Evolutionary conservation across 2,329 filamentous ascomycete species (phyloP).

Genomic region (Phyllosticta citrichinensis): DNA sequence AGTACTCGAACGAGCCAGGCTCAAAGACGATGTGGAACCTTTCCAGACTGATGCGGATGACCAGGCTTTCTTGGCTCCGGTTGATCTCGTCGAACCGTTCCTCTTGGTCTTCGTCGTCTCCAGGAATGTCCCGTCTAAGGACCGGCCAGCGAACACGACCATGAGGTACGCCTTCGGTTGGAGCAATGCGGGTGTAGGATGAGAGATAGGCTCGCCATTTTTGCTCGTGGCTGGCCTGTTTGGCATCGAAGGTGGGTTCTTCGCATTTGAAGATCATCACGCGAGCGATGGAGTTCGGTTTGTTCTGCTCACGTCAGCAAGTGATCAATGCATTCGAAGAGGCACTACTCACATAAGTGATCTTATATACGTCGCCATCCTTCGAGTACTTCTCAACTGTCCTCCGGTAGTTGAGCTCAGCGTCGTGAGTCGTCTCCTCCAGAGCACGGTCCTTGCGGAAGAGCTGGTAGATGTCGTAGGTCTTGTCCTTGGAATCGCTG

Average conservation of each 20-base stretch:
- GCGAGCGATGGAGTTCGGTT: conserved; percentile 63
- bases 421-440: conserved; percentile 79
- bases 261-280: conserved; percentile 81
- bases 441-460: conserved; percentile 74
- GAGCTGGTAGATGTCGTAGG: conserved; percentile 75
- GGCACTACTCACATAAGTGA: conserved; percentile 67
- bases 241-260: conserved; percentile 66
- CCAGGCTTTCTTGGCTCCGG: conserved; percentile 32
- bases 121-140: conserved; percentile 31
- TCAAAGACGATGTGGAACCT: conserved; percentile 36
- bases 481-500: conserved; percentile 85
- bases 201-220: conserved; percentile 94
- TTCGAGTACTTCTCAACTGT: conserved; percentile 88
- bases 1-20: conserved; percentile 31
- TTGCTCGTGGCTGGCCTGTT: conserved; percentile 52
- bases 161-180: conserved; percentile 47
- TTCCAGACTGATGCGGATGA: conserved; percentile 34
- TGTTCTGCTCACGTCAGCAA: conserved; percentile 21
- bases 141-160: conserved; percentile 29
- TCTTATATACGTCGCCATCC: conserved; percentile 82
- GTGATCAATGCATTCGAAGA: neutral
- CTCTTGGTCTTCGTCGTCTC: conserved; percentile 23
- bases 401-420: conserved; percentile 82
- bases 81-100: conserved; percentile 19
- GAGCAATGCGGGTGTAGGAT: conserved; percentile 78